These are phyloP conservation scores for Geotrichum macrosporum DNA, from an alignment of 1,139 yeast genomes.

Conservation along the genomic window DNA sequence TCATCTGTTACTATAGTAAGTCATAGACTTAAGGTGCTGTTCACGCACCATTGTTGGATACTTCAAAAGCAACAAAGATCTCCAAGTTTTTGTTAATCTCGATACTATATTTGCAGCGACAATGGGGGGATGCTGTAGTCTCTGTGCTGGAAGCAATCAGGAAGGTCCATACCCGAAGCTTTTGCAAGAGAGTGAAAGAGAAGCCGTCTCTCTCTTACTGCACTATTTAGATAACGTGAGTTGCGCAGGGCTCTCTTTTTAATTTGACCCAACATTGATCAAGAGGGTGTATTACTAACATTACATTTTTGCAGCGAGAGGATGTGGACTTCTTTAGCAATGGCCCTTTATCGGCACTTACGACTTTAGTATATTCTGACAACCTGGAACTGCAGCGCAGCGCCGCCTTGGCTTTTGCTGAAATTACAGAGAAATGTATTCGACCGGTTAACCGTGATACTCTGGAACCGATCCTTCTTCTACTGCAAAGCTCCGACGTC, in stretches of 20 bases:
- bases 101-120: not conserved
- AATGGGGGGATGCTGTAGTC: conserved; percentile 30
- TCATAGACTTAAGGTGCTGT: not conserved
- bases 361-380: conserved; percentile 90
- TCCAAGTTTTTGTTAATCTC: not conserved
- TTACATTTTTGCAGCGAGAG: conserved; percentile 38
- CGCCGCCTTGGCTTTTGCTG: conserved; percentile 98
- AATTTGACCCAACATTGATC: too few species aligned
- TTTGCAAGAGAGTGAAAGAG: conserved; percentile 94
- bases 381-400: conserved; percentile 92
- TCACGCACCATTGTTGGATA: not conserved
- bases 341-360: conserved; percentile 80
- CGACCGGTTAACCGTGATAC: conserved; percentile 88
- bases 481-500: conserved; percentile 80
- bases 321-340: conserved; percentile 79
- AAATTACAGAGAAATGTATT: conserved; percentile 82
- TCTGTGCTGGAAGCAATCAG: conserved; percentile 35
- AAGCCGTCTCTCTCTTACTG: conserved; percentile 84
- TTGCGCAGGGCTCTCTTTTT: too few species aligned
- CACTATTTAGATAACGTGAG: conserved; percentile 78
- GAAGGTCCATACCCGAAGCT: conserved; percentile 66
- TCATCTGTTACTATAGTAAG: too few species aligned
- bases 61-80: not conserved
- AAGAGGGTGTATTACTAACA: too few species aligned
- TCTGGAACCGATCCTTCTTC: conserved; percentile 83